These are phyloP conservation scores for Aureobasidium leucospermi DNA, from an alignment of 2,329 filamentous ascomycete species.

Conservation along the genomic window DNA sequence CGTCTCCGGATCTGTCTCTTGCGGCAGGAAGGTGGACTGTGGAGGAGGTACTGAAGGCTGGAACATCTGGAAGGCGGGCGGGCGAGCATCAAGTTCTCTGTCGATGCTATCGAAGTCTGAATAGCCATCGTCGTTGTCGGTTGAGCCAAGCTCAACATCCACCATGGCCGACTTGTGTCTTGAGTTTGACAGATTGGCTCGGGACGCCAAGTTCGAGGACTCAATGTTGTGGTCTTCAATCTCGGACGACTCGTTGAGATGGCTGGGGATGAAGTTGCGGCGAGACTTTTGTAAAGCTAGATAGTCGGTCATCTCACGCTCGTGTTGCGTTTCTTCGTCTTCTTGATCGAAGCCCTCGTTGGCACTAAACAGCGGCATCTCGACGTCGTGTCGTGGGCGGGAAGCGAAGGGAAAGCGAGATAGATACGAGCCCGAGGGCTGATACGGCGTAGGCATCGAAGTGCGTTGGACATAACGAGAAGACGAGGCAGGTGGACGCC, in stretches of 20 bases:
- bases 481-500: constrained; percentile 35
- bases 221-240: constrained; percentile 58
- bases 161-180: constrained; percentile 65
- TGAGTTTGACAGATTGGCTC: constrained; percentile 18
- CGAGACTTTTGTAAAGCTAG: constrained; percentile 86
- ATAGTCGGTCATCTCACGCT: constrained; percentile 86
- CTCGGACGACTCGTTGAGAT: constrained; percentile 78
- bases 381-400: constrained; percentile 55
- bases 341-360: constrained; percentile 87
- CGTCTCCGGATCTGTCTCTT: constrained; percentile 46
- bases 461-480: constrained; percentile 43
- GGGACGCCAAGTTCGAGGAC: neutral
- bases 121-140: constrained; percentile 40
- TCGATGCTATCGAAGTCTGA: constrained; percentile 31
- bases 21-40: constrained; percentile 36
- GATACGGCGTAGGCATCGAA: constrained; percentile 68
- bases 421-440: constrained; percentile 60
- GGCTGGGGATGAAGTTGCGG: constrained; percentile 76
- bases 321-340: constrained; percentile 85
- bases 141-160: constrained; percentile 74
- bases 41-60: constrained; percentile 29
- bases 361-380: constrained; percentile 88
- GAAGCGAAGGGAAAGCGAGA: constrained; percentile 73
- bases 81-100: constrained; percentile 36
- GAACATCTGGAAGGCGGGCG: constrained; percentile 44